Evolutionary conservation across 176 grass and related monocot species (phyloP), one percentile per base, ranked within the genome.

Genomic region (Cenchrus purpureus): DNA sequence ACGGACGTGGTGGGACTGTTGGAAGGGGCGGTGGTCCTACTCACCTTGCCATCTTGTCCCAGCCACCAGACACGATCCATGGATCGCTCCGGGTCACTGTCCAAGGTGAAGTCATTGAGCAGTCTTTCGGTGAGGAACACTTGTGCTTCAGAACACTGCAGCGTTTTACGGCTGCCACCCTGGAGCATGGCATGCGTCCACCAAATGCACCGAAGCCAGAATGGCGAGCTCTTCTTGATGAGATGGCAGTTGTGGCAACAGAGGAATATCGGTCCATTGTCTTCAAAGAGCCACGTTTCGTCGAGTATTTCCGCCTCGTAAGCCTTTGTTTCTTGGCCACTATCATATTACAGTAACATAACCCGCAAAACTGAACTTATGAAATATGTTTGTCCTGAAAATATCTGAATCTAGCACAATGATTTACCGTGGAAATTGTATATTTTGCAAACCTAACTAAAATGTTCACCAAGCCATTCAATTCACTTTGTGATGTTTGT

Each of bases 11-110:
- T 65, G 93, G 93, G 46, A 95, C 93, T 60, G 93, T 95, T 82
- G 93, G 93, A 86, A 95, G 93, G 71, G 93, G 93, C 31, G 93
- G 93, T 53, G 93, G 93, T 42, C 93, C 93, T 4, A 92, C 93
- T 87, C 93, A 95, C 65, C 93, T 95, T 88, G 93, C 93, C 28
- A 95, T 95, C 77, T 90, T 92, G 70, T 95, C 93, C 61, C 93
- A 95, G 77, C 93, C 93, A 8, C 93, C 93, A 4, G 93, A 95
- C 60, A 95, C 93, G 0, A 86, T 95, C 68, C 86, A 95, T 1
- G 93, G 93, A 79, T 92, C 88, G 46, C 93, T 95, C 74, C 57
- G 93, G 2, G 93, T 95, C 32, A 95, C 93, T 53, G 83, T 95
- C 32, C 93, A 95, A 84, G 93, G 93, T 76, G 93, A 95, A 74